Evolutionary conservation across 1,284 basidiomycete genomes (phyloP).

Genomic region (Pterulicium gracile): DNA sequence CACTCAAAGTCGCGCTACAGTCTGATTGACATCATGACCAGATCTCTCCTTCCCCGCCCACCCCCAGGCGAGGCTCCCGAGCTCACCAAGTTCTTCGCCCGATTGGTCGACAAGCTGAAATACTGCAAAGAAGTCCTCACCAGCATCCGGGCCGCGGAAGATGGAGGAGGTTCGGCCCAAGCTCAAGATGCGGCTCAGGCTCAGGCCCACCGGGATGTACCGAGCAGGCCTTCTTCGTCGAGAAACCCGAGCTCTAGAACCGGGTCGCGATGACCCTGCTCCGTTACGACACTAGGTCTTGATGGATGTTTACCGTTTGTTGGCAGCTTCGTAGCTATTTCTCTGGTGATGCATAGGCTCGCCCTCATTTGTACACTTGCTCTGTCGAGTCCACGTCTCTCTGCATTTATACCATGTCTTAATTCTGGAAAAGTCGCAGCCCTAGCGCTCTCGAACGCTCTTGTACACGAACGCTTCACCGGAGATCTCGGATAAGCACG

Average conservation of each 20-base stretch:
- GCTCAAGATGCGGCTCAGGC: neutral
- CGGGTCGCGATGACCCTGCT: neutral
- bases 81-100: conserved; percentile 47
- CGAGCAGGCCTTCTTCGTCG: neutral
- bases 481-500: no score
- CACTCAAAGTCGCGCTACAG: conserved; percentile 72
- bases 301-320: neutral
- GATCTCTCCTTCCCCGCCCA: conserved; percentile 30
- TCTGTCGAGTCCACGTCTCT: no score
- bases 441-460: no score
- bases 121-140: conserved; percentile 74
- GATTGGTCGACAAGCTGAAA: conserved; percentile 66
- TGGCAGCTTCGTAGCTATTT: neutral
- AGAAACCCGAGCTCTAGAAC: neutral
- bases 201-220: neutral
- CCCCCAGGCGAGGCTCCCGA: conserved; percentile 30
- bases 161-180: neutral
- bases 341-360: neutral
- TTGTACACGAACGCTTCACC: no score
- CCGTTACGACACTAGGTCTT: neutral
- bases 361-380: neutral
- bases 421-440: no score
- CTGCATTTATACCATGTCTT: no score
- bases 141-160: conserved; percentile 32
- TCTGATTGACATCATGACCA: conserved; percentile 63